Percentiles rank a stretch among this genome's conserved stretches.
Evolutionary conservation across 768 basidiomycete species (phyloP).

Genomic region (Tylopilus balloui): DNA sequence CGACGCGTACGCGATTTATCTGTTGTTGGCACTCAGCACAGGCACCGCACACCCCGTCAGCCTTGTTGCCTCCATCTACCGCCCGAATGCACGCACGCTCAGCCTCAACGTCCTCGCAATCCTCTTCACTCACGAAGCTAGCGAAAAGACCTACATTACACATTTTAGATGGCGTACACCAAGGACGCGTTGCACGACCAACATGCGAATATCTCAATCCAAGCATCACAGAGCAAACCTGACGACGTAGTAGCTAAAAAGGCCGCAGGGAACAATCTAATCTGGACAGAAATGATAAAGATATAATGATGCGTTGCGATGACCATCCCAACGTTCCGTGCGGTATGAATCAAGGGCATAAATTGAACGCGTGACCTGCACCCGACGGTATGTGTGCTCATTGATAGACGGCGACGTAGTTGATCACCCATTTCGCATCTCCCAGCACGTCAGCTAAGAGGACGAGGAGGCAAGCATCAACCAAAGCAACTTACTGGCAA

Average conservation of each 20-base stretch:
- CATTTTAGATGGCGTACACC: neutral
- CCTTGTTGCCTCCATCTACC: too few relatives aligned
- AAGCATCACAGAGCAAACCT: too few relatives aligned
- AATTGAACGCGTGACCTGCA: neutral
- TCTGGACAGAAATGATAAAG: neutral
- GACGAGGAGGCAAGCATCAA: neutral
- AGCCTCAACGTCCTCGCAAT: too few relatives aligned
- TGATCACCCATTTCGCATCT: slow-evolving; percentile 56
- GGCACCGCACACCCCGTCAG: too few relatives aligned
- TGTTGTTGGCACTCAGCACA: too few relatives aligned
- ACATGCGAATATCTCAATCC: too few relatives aligned
- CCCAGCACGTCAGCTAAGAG: slow-evolving; percentile 3
- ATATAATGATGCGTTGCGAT: neutral
- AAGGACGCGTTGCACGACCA: too few relatives aligned
- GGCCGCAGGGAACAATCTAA: too few relatives aligned
- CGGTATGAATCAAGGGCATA: neutral
- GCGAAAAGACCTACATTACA: neutral
- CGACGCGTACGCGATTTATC: too few relatives aligned
- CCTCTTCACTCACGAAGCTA: too few relatives aligned
- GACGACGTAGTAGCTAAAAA: too few relatives aligned
- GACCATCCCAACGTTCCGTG: neutral
- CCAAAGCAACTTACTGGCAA: slow-evolving; percentile 34
- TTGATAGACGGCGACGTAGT: slow-evolving; percentile 52
- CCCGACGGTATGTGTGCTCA: neutral
- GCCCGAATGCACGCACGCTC: too few relatives aligned